Base-by-base conservation (phyloP, 2,329 filamentous ascomycete species). In the Exophiala sideris region DNA sequence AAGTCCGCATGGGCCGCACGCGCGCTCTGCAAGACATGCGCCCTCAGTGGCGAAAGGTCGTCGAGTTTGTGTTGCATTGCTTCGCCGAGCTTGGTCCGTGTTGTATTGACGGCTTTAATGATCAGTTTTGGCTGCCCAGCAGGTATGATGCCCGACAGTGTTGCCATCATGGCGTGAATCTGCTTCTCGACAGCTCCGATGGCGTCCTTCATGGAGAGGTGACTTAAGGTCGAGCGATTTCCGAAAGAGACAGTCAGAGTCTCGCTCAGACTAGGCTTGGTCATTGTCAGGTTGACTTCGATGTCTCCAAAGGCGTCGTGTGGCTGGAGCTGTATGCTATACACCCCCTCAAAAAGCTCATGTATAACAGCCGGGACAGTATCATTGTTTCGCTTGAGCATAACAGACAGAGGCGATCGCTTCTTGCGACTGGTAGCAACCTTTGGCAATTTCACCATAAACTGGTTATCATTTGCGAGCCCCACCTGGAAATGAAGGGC, bases 331-430 rank as follows among this genome's bases (percentile, higher is more conserved):
- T 74, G 73, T 35, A 82, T 67, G 11, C 76, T 73, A 58, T 81
- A 81, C 6, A 80, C 75, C 7, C 78, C 78, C 33, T 79, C 76
- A 52, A 81, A 77, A 7, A 81, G 70, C 41, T 72, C 73, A 35
- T 75, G 76, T n/a, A 77, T 66, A 53, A 77, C 70, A 52, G 76
- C 73, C 21, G 75, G 63, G 42, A 77, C 65, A 33, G 68, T 58
- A 12, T 69, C 67, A 21, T 71, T 71, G n/a, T 66, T 65, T 48
- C 75, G 74, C 24, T 66, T 71, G 44, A 83, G 72, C 44, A 73
- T 71, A 35, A 83, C 75, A 47, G 74, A 70, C 50, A 83, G 73
- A 11, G 72, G 70, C 7, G 53, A 52, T 12, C 71, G 70, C 61
- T 73, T 79, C 60, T 72, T 76, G 46, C 50, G 50, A 24, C 24